Percentiles rank a stretch among this genome's conserved stretches.
Conservation (phyloP, 148 eudicot species). For the Vaccinium myrtillus region DNA sequence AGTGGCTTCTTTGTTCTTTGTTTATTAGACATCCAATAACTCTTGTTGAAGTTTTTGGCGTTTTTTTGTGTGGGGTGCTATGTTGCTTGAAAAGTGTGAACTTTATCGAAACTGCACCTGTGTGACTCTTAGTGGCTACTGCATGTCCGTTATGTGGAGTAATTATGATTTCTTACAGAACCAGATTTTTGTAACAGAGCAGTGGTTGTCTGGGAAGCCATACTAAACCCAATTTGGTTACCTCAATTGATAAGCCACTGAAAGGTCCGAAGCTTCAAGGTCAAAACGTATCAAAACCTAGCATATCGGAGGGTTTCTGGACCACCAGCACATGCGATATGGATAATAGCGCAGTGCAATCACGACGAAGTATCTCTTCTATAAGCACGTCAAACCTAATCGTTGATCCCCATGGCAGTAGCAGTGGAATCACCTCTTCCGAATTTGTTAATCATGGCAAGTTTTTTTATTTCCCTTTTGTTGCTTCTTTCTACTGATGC, state of each 20-base stretch:
- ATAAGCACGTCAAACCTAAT: conserved; percentile 49
- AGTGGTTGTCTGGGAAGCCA: conserved; percentile 73
- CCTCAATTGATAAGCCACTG: conserved; percentile 32
- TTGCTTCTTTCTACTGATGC: not conserved
- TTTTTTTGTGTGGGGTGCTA: not conserved
- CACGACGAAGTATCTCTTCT: conserved; percentile 69
- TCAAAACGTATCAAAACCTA: conserved; percentile 27
- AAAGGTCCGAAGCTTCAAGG: conserved; percentile 31
- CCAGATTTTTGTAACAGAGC: conserved; percentile 70
- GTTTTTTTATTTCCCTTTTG: conserved; percentile 9
- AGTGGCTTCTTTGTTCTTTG: not conserved
- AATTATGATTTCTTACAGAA: conserved; percentile 44
- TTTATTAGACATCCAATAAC: not conserved
- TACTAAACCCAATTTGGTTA: conserved; percentile 34
- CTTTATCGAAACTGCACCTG: not conserved
- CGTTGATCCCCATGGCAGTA: conserved; percentile 47
- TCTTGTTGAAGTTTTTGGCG: not conserved
- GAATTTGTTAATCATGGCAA: conserved; percentile 85
- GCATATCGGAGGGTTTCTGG: conserved; percentile 55
- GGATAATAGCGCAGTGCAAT: conserved; percentile 60
- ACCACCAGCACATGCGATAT: conserved; percentile 61
- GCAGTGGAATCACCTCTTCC: conserved; percentile 44
- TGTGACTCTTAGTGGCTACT: not conserved
- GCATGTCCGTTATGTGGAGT: not conserved
- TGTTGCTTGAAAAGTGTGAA: not conserved